Conservation (phyloP, 129 eudicot species). For the Lactuca saligna region DNA sequence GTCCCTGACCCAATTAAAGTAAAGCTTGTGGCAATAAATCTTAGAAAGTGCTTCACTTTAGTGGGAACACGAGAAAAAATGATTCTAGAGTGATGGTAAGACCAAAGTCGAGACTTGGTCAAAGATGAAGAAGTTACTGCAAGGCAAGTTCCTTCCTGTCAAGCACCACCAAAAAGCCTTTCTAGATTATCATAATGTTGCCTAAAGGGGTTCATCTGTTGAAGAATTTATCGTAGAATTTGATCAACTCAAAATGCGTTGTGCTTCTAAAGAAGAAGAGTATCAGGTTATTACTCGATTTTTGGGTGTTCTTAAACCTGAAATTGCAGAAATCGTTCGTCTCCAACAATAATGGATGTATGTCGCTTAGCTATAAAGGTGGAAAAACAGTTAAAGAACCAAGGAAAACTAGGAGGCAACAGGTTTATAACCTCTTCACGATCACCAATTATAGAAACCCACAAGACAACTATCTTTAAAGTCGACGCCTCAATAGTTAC, state of each 20-base stretch:
- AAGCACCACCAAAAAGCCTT: not conserved
- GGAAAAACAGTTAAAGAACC: not conserved
- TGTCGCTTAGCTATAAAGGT: slow-evolving; percentile 18
- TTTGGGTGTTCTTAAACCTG: not conserved
- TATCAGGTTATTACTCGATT: slow-evolving; percentile 1
- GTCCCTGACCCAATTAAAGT: not conserved
- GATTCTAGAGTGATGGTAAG: too few species aligned
- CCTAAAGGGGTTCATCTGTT: not conserved
- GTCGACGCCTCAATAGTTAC: too few species aligned
- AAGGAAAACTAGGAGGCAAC: not conserved
- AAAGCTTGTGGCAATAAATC: not conserved
- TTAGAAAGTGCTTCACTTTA: not conserved
- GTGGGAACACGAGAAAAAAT: not conserved
- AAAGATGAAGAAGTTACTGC: not conserved
- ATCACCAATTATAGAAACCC: too few species aligned
- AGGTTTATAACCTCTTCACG: too few species aligned
- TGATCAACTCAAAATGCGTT: not conserved
- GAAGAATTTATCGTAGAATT: not conserved
- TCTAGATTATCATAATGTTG: not conserved
- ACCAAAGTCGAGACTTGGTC: too few species aligned
- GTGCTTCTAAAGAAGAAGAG: not conserved
- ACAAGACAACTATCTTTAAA: too few species aligned
- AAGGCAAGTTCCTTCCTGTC: not conserved
- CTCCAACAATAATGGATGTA: slow-evolving; percentile 30
- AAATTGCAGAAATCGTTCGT: slow-evolving; percentile 6